Evolutionary conservation across 1,284 basidiomycete species (phyloP).

Genomic region (Cutaneotrichosporon daszewskae): DNA sequence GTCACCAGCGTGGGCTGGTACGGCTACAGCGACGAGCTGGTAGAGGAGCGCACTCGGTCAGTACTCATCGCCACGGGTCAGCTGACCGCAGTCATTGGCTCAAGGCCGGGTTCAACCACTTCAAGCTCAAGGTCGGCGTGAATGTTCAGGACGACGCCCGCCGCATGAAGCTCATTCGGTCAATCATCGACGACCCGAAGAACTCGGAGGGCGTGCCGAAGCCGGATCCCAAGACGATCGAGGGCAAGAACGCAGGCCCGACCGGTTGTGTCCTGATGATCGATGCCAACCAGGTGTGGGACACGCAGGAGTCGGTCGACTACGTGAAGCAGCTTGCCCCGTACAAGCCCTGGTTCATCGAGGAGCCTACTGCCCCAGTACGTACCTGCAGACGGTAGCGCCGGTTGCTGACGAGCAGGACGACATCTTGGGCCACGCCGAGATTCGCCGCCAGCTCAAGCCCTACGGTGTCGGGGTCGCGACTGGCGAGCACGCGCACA

Average conservation of each 20-base stretch:
- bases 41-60: constrained; percentile 75
- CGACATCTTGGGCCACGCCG: constrained; percentile 59
- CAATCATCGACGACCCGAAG: constrained; percentile 82
- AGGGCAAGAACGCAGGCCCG: constrained; percentile 87
- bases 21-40: constrained; percentile 85
- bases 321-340: constrained; percentile 75
- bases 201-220: constrained; percentile 47
- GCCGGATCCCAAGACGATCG: constrained; percentile 61
- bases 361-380: constrained; percentile 89
- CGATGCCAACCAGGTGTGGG: constrained; percentile 94
- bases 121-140: constrained; percentile 96
- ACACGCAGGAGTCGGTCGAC: constrained; percentile 84
- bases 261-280: constrained; percentile 93
- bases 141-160: constrained; percentile 75
- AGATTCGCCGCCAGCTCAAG: constrained; percentile 57
- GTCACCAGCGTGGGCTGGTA: constrained; percentile 92
- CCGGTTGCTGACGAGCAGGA: too few relatives aligned
- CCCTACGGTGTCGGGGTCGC: constrained; percentile 85
- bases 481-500: constrained; percentile 93
- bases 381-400: too few relatives aligned
- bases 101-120: constrained; percentile 82
- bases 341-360: constrained; percentile 96
- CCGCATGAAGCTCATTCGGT: constrained; percentile 78
- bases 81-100: too few relatives aligned
- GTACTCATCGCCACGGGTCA: too few relatives aligned